Evolutionary conservation across 345 rosid genomes (phyloP).

Genomic region (Pistacia atlantica): DNA sequence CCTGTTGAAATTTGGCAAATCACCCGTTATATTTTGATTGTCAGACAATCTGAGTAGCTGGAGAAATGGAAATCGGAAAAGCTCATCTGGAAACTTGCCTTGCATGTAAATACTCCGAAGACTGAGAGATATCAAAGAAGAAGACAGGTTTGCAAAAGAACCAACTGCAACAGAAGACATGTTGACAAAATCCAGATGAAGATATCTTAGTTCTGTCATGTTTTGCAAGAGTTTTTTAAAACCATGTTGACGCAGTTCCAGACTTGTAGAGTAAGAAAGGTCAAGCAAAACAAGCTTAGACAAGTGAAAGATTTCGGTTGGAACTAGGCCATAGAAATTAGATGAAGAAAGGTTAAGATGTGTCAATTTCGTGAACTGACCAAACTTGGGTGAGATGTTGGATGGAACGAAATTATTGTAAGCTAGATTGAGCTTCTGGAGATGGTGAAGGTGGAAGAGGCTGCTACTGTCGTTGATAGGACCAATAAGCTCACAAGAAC

Average conservation of each 20-base stretch:
- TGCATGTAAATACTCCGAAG: not conserved
- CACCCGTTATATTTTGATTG: not conserved
- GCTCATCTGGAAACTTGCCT: not conserved
- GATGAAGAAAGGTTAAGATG: slow-evolving; percentile 15
- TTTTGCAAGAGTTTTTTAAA: not conserved
- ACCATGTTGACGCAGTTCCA: not conserved
- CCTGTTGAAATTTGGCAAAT: too few species aligned
- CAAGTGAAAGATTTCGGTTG: not conserved
- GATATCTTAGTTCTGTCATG: not conserved
- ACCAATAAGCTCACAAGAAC: not conserved
- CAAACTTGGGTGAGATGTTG: slow-evolving; percentile 2
- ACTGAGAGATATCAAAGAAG: not conserved
- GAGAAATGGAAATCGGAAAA: not conserved
- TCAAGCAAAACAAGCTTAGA: slow-evolving; percentile 1
- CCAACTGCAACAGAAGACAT: not conserved
- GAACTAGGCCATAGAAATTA: not conserved
- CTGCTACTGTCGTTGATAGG: slow-evolving; percentile 12
- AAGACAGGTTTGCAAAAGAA: not conserved
- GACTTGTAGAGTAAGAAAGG: not conserved
- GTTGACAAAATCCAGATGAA: not conserved
- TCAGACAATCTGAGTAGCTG: not conserved
- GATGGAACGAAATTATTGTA: slow-evolving; percentile 16
- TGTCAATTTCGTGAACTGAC: slow-evolving; percentile 10
- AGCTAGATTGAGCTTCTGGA: slow-evolving; percentile 33
- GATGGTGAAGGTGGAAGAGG: slow-evolving; percentile 25